Base-by-base conservation (phyloP, 176 grass and related monocot genomes). In the Ananas comosus region DNA sequence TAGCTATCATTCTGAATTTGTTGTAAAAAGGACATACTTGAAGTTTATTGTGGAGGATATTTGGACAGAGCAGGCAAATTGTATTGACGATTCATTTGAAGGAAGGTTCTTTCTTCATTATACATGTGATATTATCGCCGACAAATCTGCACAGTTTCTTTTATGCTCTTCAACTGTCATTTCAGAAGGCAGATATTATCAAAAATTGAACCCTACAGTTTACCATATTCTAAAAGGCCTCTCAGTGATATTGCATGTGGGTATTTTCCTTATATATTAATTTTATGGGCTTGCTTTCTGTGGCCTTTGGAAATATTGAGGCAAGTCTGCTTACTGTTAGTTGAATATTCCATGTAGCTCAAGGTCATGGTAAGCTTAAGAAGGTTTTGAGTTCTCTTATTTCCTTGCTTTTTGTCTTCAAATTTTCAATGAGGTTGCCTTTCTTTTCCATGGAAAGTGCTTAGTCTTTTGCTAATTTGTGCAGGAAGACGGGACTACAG, bases 321-420 rank as follows among this genome's bases (percentile, higher is more conserved):
- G 47, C 79, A 80, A 53, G 82, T 25, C 66, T 91, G 72, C 79
- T 75, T 85, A 49, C 79, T 81, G 54, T 78, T 88, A 83, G 75
- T 80, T 80, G 79, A 88, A 78, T 85, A 77, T 77, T 75, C 75
- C 67, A 72, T 80, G 70, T 80, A 80, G 48, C 73, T 88, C 85
- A 85, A 80, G 82, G 74, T 82, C 70, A 59, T 75, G 89, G 85
- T 88, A 91, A 91, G 85, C 79, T 83, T 78, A 67, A 85, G 74
- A 76, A 71, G 74, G 72, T 80, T 80, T 28, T 61, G 73, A 75
- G 79, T 78, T 91, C 76, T 69, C 42, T 77, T 64, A 22, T 68
- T 47, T 80, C 76, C 51, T n/a, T 74, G 52, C 71, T 51, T 16
- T 42, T 74, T 80, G 21, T 66, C 73, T 74, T 78, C 49, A 49